Evolutionary conservation across 495 filamentous ascomycete genomes (phyloP).

Genomic region (Collariella sp.): DNA sequence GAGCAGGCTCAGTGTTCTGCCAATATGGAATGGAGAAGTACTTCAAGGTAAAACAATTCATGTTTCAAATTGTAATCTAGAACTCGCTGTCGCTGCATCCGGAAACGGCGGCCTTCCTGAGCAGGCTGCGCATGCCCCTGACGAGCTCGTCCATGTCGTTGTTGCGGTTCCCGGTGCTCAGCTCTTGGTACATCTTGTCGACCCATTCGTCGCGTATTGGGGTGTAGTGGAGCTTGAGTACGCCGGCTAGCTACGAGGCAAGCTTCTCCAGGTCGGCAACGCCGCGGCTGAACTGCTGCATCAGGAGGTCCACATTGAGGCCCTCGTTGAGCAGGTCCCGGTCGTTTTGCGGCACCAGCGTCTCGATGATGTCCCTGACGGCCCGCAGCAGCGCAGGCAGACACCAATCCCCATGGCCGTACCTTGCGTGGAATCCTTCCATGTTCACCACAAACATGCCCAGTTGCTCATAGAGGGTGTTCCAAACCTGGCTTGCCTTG

Average conservation of each 20-base stretch:
- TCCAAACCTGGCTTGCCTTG: slow-evolving; percentile 75
- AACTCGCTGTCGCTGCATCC: no score
- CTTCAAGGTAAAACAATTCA: no score
- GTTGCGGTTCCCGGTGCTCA: slow-evolving; percentile 63
- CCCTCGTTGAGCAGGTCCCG: slow-evolving; percentile 67
- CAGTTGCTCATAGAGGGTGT: slow-evolving; percentile 52
- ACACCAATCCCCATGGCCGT: slow-evolving; percentile 41
- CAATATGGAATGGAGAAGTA: no score
- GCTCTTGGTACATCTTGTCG: slow-evolving; percentile 74
- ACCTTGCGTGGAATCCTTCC: slow-evolving; percentile 37
- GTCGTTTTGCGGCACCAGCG: slow-evolving; percentile 74
- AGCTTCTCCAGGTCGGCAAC: slow-evolving; percentile 75
- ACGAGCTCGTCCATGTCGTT: slow-evolving; percentile 60
- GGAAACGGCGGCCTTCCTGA: no score
- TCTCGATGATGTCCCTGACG: slow-evolving; percentile 78
- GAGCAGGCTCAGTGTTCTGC: no score
- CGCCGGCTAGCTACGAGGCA: slow-evolving; percentile 67
- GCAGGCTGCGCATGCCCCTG: slow-evolving; percentile 67
- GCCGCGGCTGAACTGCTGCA: slow-evolving; percentile 84
- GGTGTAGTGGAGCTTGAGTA: slow-evolving; percentile 86
- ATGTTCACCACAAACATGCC: slow-evolving; percentile 44
- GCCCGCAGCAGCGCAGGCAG: slow-evolving; percentile 54
- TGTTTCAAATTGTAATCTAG: no score
- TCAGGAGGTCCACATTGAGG: slow-evolving; percentile 75
- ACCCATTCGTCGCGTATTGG: slow-evolving; percentile 89